Percentiles rank a stretch among this genome's conserved stretches.
phyloP scores from a whole-genome alignment of 2,329 filamentous ascomycete species.

The Fusarium anguioides region DNA sequence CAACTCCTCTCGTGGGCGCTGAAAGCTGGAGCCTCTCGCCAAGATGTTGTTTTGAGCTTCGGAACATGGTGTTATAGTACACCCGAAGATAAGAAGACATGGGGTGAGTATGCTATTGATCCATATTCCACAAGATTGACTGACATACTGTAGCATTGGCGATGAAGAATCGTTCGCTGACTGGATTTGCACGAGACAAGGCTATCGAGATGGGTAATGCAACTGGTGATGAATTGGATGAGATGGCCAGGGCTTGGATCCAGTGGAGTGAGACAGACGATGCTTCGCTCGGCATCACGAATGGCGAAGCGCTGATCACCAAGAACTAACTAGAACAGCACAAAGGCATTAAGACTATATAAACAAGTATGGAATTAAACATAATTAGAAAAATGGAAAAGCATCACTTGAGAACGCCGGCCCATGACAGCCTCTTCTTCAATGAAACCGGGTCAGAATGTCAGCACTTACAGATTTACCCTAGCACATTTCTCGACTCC shows the following conservation, averaged over 20 bases:
- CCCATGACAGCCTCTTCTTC: background rate
- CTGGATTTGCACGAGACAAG: slow-evolving; percentile 41
- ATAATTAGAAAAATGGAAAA: background rate
- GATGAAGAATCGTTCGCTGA: slow-evolving; percentile 42
- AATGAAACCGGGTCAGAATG: background rate
- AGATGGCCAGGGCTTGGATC: slow-evolving; percentile 46
- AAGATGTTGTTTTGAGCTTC: slow-evolving; percentile 41
- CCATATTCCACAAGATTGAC: fast-evolving
- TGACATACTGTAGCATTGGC: slow-evolving; percentile 37
- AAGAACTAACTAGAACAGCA: slow-evolving; percentile 30
- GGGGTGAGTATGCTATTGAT: slow-evolving; percentile 36
- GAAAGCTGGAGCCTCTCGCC: slow-evolving; percentile 38
- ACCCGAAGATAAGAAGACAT: slow-evolving; percentile 39
- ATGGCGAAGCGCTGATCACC: slow-evolving; percentile 45
- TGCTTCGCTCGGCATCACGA: slow-evolving; percentile 46
- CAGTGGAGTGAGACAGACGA: slow-evolving; percentile 44
- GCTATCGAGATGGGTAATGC: slow-evolving; percentile 43
- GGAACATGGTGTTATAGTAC: slow-evolving; percentile 48
- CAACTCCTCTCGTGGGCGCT: slow-evolving; percentile 46
- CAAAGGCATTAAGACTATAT: background rate
- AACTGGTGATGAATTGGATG: slow-evolving; percentile 42
- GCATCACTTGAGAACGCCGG: background rate
- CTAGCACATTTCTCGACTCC: slow-evolving; percentile 10
- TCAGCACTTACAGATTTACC: slow-evolving; percentile 59
- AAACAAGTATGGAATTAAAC: background rate